Evolutionary conservation across 164 flowering plant species (phyloP), one percentile per base, ranked within the genome.

Genomic region (Tetrastigma voinierianum): DNA sequence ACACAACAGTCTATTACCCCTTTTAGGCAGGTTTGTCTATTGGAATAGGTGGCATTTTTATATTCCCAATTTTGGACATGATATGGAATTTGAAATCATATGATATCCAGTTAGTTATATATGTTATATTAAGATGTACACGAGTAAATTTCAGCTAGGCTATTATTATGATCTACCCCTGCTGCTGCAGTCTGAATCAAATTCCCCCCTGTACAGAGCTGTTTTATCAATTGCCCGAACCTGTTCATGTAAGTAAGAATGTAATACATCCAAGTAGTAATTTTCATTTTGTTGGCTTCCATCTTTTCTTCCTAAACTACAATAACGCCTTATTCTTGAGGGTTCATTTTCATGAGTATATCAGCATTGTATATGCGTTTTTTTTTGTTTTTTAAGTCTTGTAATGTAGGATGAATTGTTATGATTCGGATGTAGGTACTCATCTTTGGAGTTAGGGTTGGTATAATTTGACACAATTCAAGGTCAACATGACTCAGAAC

Each of bases 21-120:
- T 52, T 43, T 48, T 12, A 21, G 66, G 54, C 56, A 47, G 18
- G 18, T n/a, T 32, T 23, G 19, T 10, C 21, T 46, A 21, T 24
- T 12, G 10, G 18, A 5, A 4, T 1, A 20, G 54, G 46, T 23
- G 56, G 55, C 16, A 48, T 32, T 32, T 25, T 32, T 32, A 3
- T 58, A 17, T 18, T 51, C 61, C 67, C 77, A 75, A 60, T 75
- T 78, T 75, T 78, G 76, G 78, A 61, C 78, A 45, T 59, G 71
- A 64, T 23, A n/a, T 59, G 69, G 74, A 65, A 66, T 74, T 67
- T 55, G 57, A 67, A 4, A 3, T 12, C 55, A 11, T 61, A 10
- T 69, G 73, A 64, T 66, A 61, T 63, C 63, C 46, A 11, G 63
- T 67, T 51, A 62, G 53, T 46, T 69, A 57, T 17, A 68, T 56